Base-by-base conservation (phyloP, 2,329 filamentous ascomycete species). In the Claviceps pusilla region DNA sequence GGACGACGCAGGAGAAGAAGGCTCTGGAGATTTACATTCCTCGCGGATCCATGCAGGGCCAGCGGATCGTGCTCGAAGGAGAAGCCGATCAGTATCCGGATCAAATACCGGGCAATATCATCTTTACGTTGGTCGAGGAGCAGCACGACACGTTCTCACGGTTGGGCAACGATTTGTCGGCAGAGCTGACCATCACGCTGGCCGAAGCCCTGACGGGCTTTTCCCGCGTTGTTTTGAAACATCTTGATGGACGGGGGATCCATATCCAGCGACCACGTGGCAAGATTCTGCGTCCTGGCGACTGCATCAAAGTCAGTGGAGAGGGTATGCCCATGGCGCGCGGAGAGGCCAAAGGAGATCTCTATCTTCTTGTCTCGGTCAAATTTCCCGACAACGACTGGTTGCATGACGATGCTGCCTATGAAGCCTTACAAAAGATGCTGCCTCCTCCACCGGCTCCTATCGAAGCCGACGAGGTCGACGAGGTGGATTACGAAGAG, bases 301-400 rank as follows among this genome's bases (percentile, higher is more conserved):
- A 98, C 65, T 80, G 91, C 7, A 76, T 98, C 62, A 95, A 89
- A 73, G 75, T 98, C 1, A 70, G 77, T 2, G 89, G 89, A 31
- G 93, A 98, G 72, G 93, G 93, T 57, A 98, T 98, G 93, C 93
- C 93, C 2, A 70, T 84, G 61, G 96, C 96, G 77, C 83, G 84
- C 55, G 87, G 84, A 58, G 93, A 98, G 43, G 65, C 73, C 4
- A 89, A 82, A 66, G 93, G 93, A 47, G 89, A 97, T 64, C 73
- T 98, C 19, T 98, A 91, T 69, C 76, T 98, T 46, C 73, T 86
- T 42, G 84, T 96, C 59, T 84, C 93, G 62, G 79, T 98, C 58
- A 79, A 88, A 54, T 97, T 97, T 73, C 93, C 93, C 2, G 82
- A 90, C 61, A 83, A 91, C 62, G 86, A 83, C 31, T 97, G 89